A percentile compares a stretch with the other conserved stretches of the same genome.
phyloP scores from a whole-genome alignment of 1,284 basidiomycete species.

The Pseudozyma sp. region DNA sequence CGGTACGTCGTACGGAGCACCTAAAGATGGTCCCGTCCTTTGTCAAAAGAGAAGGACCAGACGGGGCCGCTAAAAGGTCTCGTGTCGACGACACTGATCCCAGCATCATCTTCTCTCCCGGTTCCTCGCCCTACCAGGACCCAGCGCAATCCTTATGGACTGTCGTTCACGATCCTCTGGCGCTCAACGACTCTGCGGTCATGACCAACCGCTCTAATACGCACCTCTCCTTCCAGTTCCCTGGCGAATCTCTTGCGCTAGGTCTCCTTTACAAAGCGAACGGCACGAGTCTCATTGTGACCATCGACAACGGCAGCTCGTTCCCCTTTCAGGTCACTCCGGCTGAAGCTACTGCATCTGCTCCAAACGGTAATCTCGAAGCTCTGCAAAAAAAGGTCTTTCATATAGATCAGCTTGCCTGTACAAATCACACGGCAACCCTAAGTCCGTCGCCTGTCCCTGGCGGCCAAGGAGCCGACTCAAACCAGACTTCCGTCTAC shows the following conservation, averaged over 20 bases:
- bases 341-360: conserved; percentile 10
- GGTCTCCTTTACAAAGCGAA: conserved; percentile 23
- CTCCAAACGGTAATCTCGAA: conserved; percentile 5
- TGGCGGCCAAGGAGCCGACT: neutral
- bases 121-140: conserved; percentile 12
- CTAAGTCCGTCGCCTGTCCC: neutral
- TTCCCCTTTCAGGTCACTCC: conserved; percentile 12
- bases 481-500: neutral
- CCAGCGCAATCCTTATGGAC: conserved; percentile 7
- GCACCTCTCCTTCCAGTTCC: conserved; percentile 17
- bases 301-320: conserved; percentile 16
- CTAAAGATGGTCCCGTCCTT: conserved; percentile 1
- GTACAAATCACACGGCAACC: conserved; percentile 28
- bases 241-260: conserved; percentile 19
- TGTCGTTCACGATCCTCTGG: neutral
- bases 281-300: conserved; percentile 13
- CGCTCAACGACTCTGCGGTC: conserved; percentile 21
- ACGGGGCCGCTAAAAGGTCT: conserved; percentile 3
- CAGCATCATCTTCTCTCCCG: conserved; percentile 16
- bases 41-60: conserved; percentile 1
- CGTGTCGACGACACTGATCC: conserved; percentile 36
- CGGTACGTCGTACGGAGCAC: neutral
- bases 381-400: conserved; percentile 27
- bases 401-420: conserved; percentile 10
- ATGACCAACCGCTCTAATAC: conserved; percentile 4